Evolutionary conservation across 164 flowering plant species (phyloP).

Genomic region (Umbellularia californica): DNA sequence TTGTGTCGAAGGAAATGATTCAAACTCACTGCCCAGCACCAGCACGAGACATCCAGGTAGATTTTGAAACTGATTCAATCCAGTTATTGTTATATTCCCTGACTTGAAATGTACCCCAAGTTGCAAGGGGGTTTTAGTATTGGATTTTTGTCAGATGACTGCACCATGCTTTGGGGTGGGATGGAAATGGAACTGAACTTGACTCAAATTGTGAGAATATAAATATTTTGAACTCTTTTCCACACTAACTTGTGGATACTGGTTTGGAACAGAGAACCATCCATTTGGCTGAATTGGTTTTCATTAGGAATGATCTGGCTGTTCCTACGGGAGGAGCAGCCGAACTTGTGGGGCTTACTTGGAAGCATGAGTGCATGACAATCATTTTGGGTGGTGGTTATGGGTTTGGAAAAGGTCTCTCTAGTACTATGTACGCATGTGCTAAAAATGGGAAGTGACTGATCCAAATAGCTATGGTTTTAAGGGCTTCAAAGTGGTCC

Average conservation of each 20-base stretch:
- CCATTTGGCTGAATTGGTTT: background rate
- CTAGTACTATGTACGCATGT: too few species aligned
- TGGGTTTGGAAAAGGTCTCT: too few species aligned
- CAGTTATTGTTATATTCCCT: background rate
- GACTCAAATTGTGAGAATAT: background rate
- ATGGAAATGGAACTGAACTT: too few species aligned
- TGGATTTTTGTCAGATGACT: too few species aligned
- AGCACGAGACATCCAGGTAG: constrained; percentile 72
- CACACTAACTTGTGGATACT: background rate
- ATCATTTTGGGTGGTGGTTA: too few species aligned
- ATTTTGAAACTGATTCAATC: background rate
- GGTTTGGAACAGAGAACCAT: background rate
- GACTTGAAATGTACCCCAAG: background rate
- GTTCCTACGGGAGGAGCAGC: too few species aligned
- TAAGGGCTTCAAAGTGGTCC: too few species aligned
- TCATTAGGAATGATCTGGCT: background rate
- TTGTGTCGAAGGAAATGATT: constrained; percentile 96
- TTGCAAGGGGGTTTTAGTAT: background rate
- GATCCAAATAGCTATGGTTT: too few species aligned
- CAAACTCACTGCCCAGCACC: constrained; percentile 85
- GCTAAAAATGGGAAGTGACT: too few species aligned
- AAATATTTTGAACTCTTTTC: background rate
- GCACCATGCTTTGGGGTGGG: too few species aligned
- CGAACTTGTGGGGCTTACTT: too few species aligned
- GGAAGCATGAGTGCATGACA: too few species aligned